Base-by-base conservation (phyloP, 306 rosid species). In the Dicorynia guianensis region DNA sequence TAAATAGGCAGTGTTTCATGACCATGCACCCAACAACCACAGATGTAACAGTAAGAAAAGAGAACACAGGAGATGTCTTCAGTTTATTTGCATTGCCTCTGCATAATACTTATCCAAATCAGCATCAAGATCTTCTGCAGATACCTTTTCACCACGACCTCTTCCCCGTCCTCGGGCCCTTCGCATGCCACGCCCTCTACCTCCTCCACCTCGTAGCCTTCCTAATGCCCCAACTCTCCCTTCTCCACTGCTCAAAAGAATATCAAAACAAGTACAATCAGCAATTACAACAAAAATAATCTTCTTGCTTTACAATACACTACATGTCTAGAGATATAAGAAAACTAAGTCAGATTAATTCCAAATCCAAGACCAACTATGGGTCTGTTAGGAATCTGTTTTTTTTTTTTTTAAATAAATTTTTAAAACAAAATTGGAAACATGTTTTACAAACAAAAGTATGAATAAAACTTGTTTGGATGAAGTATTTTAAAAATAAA, bases 71-170 rank as follows among this genome's bases (percentile, higher is more conserved):
- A 60, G 11, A 71, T 63, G 70, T 58, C 82, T 86, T 85, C 74
- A 89, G 75, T 85, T 87, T 59, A 76, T 70, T 75, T 92, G 87
- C 98, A 92, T 90, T 59, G 96, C 86, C 82, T 89, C 93, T 47
- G 94, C 78, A 81, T 92, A 98, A 80, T 96, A 96, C 85, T 93
- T 96, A 86, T 92, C 96, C 89, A 96, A 79, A 44, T 96, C 99
- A 65, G 97, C 96, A 87, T 96, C 98, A 77, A 96, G 93, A 71
- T 90, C 99, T 58, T 90, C 98, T 11, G 97, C 97, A 42, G 97
- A 96, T 57, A 93, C 63, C 76, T 90, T 96, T 75, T 93, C 97
- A 6, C 78, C 93, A 69, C 85, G 89, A 44, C 87, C 87, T 72
- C 83, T 76, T 39, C 87, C 85, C 49, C 74, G 71, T 36, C 82